Conservation (phyloP, 768 basidiomycete genomes). For the Clitopilus hobsonii region DNA sequence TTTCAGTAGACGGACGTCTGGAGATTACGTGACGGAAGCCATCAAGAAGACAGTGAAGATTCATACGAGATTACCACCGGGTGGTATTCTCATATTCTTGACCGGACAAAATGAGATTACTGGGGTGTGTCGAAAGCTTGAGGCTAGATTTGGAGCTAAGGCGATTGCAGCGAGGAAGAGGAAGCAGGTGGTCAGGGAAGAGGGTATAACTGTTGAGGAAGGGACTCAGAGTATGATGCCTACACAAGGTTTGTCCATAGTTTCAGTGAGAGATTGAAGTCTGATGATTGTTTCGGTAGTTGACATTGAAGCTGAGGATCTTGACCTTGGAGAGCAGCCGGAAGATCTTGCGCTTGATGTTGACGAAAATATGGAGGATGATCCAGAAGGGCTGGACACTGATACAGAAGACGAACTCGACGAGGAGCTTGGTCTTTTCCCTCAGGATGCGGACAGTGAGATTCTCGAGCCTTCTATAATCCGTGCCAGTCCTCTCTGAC, state of each 20-base stretch:
- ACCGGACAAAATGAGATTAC: constrained; percentile 96
- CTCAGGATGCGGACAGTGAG: constrained; percentile 60
- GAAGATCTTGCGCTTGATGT: constrained; percentile 65
- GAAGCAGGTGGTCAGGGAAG: constrained; percentile 21
- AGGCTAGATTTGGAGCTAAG: constrained; percentile 68
- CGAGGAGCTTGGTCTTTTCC: constrained; percentile 53
- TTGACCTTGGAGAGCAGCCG: constrained; percentile 56
- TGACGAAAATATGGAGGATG: constrained; percentile 56
- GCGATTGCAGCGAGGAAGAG: constrained; percentile 51
- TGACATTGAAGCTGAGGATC: constrained; percentile 77
- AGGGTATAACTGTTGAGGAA: constrained; percentile 21
- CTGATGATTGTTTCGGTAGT: constrained; percentile 29
- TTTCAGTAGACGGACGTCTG: constrained; percentile 80
- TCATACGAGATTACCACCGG: constrained; percentile 86
- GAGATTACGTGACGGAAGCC: constrained; percentile 89
- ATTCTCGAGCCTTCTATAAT: background rate
- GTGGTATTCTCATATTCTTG: constrained; percentile 89
- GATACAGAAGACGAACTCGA: constrained; percentile 60
- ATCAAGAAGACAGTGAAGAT: constrained; percentile 90
- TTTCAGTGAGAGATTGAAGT: background rate
- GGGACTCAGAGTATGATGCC: constrained; percentile 27
- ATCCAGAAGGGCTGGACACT: constrained; percentile 71
- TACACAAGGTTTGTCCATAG: constrained; percentile 38
- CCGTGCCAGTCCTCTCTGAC: background rate
- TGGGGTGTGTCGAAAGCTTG: constrained; percentile 77